These are phyloP conservation scores for Rubia tinctorum DNA, from an alignment of 305 asterid genomes.

Conservation along the genomic window DNA sequence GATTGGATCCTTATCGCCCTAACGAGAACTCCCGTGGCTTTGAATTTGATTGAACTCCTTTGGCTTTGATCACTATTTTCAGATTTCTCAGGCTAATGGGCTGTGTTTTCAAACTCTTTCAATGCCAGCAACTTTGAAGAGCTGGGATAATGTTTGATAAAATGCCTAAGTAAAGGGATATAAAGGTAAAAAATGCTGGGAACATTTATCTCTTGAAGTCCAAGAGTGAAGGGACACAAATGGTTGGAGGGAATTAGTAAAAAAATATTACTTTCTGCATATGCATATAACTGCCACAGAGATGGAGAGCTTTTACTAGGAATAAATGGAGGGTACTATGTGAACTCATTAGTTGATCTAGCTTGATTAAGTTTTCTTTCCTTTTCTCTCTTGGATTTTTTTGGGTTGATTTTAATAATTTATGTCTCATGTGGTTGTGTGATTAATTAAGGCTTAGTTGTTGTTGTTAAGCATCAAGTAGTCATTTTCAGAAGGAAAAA, in stretches of 20 bases:
- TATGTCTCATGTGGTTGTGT: too few species aligned
- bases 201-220: not conserved
- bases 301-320: not conserved
- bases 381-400: too few species aligned
- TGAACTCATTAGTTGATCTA: not conserved
- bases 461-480: too few species aligned
- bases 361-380: too few species aligned
- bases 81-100: not conserved
- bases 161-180: not conserved
- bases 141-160: not conserved
- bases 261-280: not conserved
- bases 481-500: too few species aligned
- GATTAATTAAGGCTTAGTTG: too few species aligned
- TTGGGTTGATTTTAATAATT: too few species aligned
- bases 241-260: not conserved
- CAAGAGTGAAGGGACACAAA: not conserved
- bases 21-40: too few species aligned
- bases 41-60: too few species aligned
- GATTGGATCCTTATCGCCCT: too few species aligned
- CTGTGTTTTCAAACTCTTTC: too few species aligned
- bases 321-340: not conserved
- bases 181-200: not conserved
- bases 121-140: not conserved
- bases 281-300: not conserved
- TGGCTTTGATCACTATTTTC: not conserved